Conservation (phyloP, 2,329 filamentous ascomycete species). For the Apiospora phragmitis region DNA sequence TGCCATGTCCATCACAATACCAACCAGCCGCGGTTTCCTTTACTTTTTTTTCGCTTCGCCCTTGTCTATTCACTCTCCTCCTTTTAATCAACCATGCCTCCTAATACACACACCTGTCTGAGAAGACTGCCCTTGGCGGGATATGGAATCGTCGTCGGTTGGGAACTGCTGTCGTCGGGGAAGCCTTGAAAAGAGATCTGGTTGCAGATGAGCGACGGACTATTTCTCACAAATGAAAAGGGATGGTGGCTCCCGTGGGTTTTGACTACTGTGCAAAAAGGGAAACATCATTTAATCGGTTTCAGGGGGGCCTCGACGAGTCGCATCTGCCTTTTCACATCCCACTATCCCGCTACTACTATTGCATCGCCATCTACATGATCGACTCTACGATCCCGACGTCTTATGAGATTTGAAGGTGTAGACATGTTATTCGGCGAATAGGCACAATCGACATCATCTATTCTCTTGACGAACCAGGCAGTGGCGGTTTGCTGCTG, state of each 20-base stretch:
- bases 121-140: conserved; percentile 29
- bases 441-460: conserved; percentile 27
- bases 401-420: conserved; percentile 18
- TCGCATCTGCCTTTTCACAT: conserved; percentile 21
- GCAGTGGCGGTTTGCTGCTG: conserved; percentile 5
- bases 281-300: conserved; percentile 16
- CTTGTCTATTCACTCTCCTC: conserved; percentile 41
- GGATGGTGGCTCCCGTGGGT: conserved; percentile 1
- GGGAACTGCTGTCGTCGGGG: conserved; percentile 21
- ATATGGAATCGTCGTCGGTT: conserved; percentile 15
- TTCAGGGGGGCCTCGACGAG: conserved; percentile 23
- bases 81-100: conserved; percentile 42
- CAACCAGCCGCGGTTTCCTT: conserved; percentile 55
- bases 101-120: conserved; percentile 39
- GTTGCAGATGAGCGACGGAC: neutral
- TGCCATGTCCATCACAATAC: conserved; percentile 59
- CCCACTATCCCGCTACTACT: conserved; percentile 20
- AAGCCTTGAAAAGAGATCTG: conserved; percentile 3
- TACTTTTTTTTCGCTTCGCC: conserved; percentile 42
- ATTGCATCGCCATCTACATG: conserved; percentile 18
- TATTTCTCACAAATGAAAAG: neutral
- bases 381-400: conserved; percentile 18
- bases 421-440: conserved; percentile 25
- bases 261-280: conserved; percentile 7
- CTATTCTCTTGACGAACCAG: conserved; percentile 22